Conservation (phyloP, 495 filamentous ascomycete genomes). For the Trichoderma orchidacearum region DNA sequence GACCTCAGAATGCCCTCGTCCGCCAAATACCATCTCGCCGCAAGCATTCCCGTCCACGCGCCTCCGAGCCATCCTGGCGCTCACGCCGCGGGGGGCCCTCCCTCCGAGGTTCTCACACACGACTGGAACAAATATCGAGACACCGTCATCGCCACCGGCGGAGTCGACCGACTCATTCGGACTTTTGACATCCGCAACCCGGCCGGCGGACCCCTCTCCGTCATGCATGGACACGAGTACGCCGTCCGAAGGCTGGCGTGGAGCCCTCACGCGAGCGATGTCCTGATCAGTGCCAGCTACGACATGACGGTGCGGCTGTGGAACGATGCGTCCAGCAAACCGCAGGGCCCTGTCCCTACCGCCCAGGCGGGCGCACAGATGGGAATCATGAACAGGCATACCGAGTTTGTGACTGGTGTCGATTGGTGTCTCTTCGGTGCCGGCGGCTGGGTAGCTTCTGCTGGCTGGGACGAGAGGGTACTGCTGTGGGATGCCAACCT, state of each 20-base stretch:
- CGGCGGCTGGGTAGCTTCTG: constrained; percentile 90
- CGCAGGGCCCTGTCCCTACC: constrained; percentile 8
- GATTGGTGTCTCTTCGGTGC: constrained; percentile 96
- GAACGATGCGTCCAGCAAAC: constrained; percentile 54
- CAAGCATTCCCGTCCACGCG: constrained; percentile 64
- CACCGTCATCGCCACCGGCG: constrained; percentile 67
- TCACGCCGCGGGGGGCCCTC: constrained; percentile 22
- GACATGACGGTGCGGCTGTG: constrained; percentile 96
- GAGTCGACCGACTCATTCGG: constrained; percentile 78
- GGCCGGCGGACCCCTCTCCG: constrained; percentile 48
- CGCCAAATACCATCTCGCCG: constrained; percentile 68
- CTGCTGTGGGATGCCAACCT: constrained; percentile 77
- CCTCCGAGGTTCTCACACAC: constrained; percentile 73
- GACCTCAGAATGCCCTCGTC: constrained; percentile 74
- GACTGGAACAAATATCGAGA: constrained; percentile 98
- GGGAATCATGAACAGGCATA: constrained; percentile 81
- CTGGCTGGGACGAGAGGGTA: constrained; percentile 84
- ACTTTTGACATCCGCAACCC: constrained; percentile 78
- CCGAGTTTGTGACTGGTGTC: constrained; percentile 92
- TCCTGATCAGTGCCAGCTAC: constrained; percentile 79
- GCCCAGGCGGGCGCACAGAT: constrained; percentile 50
- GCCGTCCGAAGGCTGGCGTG: constrained; percentile 74
- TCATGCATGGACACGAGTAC: constrained; percentile 78
- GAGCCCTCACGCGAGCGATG: constrained; percentile 81
- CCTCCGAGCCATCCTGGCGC: constrained; percentile 29